A percentile compares a stretch with the other conserved stretches of the same genome.
These are phyloP conservation scores for Penicillium steckii DNA, from an alignment of 495 filamentous ascomycete genomes.

Conservation along the genomic window DNA sequence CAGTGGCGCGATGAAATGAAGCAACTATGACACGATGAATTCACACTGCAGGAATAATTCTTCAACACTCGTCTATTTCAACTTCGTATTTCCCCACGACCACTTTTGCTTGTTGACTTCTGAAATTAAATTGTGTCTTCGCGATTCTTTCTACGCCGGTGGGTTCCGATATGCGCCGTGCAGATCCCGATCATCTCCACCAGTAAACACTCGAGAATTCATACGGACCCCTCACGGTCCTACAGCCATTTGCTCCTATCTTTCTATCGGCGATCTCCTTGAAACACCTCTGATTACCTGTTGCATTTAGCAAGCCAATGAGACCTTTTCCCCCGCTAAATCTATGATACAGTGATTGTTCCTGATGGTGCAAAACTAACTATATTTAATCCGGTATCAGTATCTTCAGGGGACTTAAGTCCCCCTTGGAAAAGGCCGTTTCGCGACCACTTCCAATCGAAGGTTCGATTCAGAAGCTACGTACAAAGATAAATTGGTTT, in stretches of 20 bases:
- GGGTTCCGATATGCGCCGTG: constrained; percentile 7
- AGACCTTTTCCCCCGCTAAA: not conserved
- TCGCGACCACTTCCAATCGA: too few relatives aligned
- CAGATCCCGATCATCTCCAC: constrained; percentile 5
- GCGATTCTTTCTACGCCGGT: not conserved
- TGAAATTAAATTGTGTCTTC: not conserved
- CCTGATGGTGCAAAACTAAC: not conserved
- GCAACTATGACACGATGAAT: too few relatives aligned
- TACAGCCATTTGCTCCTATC: not conserved
- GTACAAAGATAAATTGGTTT: too few relatives aligned
- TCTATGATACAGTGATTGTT: not conserved
- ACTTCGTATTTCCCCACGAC: too few relatives aligned
- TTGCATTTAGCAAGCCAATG: not conserved
- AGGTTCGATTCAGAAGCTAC: too few relatives aligned
- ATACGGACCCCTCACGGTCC: not conserved
- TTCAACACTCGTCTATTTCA: too few relatives aligned
- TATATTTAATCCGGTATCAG: not conserved
- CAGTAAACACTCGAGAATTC: not conserved
- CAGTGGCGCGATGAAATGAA: too few relatives aligned
- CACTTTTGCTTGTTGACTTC: too few relatives aligned
- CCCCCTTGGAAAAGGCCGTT: too few relatives aligned
- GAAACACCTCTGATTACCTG: not conserved
- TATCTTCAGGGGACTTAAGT: not conserved
- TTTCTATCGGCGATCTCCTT: not conserved
- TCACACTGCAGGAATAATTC: too few relatives aligned